Percentiles rank a stretch among this genome's conserved stretches.
Conservation (phyloP, 148 eudicot species). For the Bassia scoparia region DNA sequence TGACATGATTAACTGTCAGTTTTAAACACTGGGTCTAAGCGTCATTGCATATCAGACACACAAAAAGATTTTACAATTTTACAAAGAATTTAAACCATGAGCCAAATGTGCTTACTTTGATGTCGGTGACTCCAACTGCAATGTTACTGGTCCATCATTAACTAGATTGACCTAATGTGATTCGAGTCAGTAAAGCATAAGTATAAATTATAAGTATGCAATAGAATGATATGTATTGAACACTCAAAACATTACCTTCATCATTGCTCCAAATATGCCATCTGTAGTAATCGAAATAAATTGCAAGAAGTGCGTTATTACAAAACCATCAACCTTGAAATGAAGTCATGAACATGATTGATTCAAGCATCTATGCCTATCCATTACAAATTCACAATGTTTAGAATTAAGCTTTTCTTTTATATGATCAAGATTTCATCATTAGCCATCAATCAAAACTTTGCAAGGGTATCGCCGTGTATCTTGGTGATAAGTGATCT, state of each 20-base stretch:
- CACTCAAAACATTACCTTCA: slow-evolving; percentile 56
- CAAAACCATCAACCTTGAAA: background rate
- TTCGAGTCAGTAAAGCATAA: slow-evolving; percentile 3
- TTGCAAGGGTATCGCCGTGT: too few relatives aligned
- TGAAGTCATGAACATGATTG: background rate
- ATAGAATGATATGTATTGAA: background rate
- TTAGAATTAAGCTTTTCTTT: background rate
- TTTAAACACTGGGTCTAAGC: background rate
- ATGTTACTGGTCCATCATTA: slow-evolving; percentile 92
- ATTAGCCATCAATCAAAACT: background rate
- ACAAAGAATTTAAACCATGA: background rate
- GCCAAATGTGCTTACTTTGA: slow-evolving; percentile 41
- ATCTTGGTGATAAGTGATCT: too few relatives aligned
- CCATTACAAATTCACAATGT: background rate
- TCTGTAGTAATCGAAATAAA: slow-evolving; percentile 41
- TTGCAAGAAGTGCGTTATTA: slow-evolving; percentile 13
- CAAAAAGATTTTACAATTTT: too few relatives aligned
- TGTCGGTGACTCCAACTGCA: slow-evolving; percentile 84
- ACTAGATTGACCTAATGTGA: slow-evolving; percentile 70
- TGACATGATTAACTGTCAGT: background rate
- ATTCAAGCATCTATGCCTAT: background rate
- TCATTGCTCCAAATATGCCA: slow-evolving; percentile 97
- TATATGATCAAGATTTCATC: background rate
- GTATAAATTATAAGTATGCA: slow-evolving; percentile 6
- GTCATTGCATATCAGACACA: background rate